Base-by-base conservation (phyloP, 2,329 filamentous ascomycete species). In the Phialocephala sp. region DNA sequence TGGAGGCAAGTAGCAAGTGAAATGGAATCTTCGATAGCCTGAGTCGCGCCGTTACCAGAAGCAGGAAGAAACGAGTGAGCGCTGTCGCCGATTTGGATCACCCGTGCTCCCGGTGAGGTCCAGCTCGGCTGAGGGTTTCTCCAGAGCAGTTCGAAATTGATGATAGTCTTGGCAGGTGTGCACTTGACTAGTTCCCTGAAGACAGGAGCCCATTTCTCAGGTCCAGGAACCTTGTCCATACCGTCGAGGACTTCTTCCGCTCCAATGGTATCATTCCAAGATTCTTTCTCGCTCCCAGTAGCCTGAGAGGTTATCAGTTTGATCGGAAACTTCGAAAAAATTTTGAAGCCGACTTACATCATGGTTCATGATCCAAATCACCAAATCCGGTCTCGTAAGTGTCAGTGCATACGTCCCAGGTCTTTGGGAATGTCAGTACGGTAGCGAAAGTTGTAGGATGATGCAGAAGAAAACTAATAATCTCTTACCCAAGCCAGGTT, bases 381-480 rank as follows among this genome's bases (percentile, higher is more conserved):
- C 56, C 24, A 62, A 11, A 43, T 62, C 60, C 6, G 60, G 47
- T 55, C 60, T 37, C 4, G 60, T 62, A 41, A 62, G 35, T 27
- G 60, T 62, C n/a, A 62, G 27, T 15, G 60, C 60, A 18, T 52
- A 47, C 12, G 39, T 35, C 8, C 50, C 52, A 6, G 52, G 47
- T 9, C 39, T 56, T 12, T 35, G 8, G 45, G 66, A 72, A 65
- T 74, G 69, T 54, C 69, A 70, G 47, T 32, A 5, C 14, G n/a
- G 8, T 12, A 15, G 18, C 22, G 63, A 75, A 77, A 47, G 74
- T 73, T 64, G 27, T 67, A 59, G 12, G 70, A 72, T 63, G 64
- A 80, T 79, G 65, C 78, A 80, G n/a, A n/a, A 69, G 85, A 60
- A 82, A 6, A 85, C 84, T 84, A 84, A 86, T 62, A 41, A 79